Base-by-base conservation (phyloP, 1,139 yeast genomes). In the Candida sp. region DNA sequence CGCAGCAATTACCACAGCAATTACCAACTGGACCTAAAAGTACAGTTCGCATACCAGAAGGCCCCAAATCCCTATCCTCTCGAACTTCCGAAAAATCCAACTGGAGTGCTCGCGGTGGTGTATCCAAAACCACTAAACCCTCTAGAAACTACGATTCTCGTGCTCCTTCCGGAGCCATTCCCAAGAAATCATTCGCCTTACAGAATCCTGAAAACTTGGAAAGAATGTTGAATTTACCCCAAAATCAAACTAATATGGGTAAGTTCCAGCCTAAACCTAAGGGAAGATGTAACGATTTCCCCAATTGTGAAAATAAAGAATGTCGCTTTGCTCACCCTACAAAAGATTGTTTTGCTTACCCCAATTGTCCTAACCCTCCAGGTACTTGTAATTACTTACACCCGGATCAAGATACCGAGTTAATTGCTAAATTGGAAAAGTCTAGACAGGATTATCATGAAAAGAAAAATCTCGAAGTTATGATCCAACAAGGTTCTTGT, bases 301-400 rank as follows among this genome's bases (percentile, higher is more conserved):
- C 97, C 30, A 79, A 83, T 57, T 89, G 97, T 67, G 64, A 73
- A 43, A 77, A 79, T 44, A 80, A 72, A 58, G 79, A 80, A 41
- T 89, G 96, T 62, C 77, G 74, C 43, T 83, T 77, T 56, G 79
- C 90, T 2, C 97, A 89, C 64, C 96, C 97, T 22, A 81, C 89
- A 2, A 84, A 77, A 53, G 73, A 73, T 9, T 89, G 97, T 62
- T 80, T 76, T 62, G 78, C 79, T n/a, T 87, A 75, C 61, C 95
- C 95, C 43, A 77, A 83, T 56, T 89, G 97, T 66, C 77, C 87
- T 23, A 84, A 85, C 54, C 79, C 84, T 5, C 85, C 87, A 23
- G 95, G 95, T 19, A 86, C 95, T 0, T 89, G 97, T 64, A 83
- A 81, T 51, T 87, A 69, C 56, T 69, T 89, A 53, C 97, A 89